Evolutionary conservation across 78 protist species (phyloP).

Genomic region (Fonticula alba): DNA sequence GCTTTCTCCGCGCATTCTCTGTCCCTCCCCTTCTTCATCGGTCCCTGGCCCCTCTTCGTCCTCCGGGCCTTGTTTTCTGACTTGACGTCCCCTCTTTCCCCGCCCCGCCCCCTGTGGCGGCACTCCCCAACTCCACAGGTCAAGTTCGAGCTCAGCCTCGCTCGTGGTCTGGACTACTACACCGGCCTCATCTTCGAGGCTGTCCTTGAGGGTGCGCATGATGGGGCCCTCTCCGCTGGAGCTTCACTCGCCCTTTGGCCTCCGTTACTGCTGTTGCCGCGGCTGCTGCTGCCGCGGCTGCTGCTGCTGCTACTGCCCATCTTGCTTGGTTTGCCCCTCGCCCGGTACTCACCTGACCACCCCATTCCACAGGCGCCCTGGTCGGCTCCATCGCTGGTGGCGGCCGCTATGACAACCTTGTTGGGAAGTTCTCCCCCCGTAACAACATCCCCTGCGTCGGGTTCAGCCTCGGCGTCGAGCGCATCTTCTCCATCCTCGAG

Average conservation of each 20-base stretch:
- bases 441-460: slow-evolving; percentile 80
- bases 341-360: neutral
- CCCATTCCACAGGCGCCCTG: neutral
- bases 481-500: slow-evolving; percentile 59
- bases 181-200: slow-evolving; percentile 78
- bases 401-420: slow-evolving; percentile 82
- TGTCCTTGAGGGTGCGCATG: slow-evolving; percentile 13
- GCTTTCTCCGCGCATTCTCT: too few relatives aligned
- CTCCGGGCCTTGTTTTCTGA: too few relatives aligned
- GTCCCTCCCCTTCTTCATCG: too few relatives aligned
- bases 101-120: too few relatives aligned
- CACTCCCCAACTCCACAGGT: too few relatives aligned
- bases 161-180: slow-evolving; percentile 88
- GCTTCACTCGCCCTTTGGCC: too few relatives aligned
- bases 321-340: neutral
- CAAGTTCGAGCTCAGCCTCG: slow-evolving; percentile 58
- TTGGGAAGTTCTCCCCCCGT: slow-evolving; percentile 52
- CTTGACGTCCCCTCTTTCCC: too few relatives aligned
- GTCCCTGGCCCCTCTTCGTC: too few relatives aligned
- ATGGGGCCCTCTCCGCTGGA: too few relatives aligned
- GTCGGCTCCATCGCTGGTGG: slow-evolving; percentile 81
- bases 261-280: too few relatives aligned
- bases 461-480: slow-evolving; percentile 70
- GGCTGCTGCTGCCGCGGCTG: too few relatives aligned
- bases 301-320: too few relatives aligned